Evolutionary conservation across 208 protist genomes (phyloP).

Genomic region (Acanthamoeba polyphaga): DNA sequence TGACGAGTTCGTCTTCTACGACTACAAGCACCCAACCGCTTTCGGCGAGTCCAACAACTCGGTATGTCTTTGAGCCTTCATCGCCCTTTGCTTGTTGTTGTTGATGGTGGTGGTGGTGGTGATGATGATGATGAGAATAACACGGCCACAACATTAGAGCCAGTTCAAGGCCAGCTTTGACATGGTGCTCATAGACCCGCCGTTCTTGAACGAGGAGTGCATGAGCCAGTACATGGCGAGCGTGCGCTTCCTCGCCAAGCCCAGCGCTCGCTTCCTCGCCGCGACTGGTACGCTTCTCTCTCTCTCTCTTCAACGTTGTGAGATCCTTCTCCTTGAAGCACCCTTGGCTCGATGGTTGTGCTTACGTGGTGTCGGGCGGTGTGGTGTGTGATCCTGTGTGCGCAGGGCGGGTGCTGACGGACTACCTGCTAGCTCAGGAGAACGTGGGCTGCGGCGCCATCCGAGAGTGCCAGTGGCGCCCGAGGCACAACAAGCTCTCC

Average conservation of each 20-base stretch:
- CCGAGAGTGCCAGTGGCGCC: constrained; percentile 27
- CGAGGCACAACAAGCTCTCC: constrained; percentile 7
- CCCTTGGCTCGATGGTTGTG: not conserved
- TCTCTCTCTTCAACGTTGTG: not conserved
- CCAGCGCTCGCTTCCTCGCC: not conserved
- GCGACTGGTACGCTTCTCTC: not conserved
- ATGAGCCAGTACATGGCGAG: not conserved
- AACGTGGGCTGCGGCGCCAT: not conserved
- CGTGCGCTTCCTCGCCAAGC: not conserved
- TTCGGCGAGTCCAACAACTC: not conserved
- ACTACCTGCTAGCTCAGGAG: not conserved
- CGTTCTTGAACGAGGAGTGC: constrained; percentile 2
- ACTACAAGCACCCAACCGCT: not conserved
- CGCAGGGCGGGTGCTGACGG: not conserved
- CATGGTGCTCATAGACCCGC: constrained; percentile 23
- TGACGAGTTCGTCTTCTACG: constrained; percentile 32
- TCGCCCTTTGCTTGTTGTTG: too few relatives aligned
- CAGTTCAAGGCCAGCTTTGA: not conserved
- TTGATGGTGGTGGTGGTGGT: too few relatives aligned
- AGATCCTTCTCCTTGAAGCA: not conserved
- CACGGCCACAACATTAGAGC: not conserved
- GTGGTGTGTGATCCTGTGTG: not conserved
- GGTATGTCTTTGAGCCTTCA: not conserved
- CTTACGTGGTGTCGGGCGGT: not conserved
- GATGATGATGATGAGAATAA: too few relatives aligned